These are phyloP conservation scores for Sonneratia alba DNA, from an alignment of 345 rosid species.

Conservation along the genomic window DNA sequence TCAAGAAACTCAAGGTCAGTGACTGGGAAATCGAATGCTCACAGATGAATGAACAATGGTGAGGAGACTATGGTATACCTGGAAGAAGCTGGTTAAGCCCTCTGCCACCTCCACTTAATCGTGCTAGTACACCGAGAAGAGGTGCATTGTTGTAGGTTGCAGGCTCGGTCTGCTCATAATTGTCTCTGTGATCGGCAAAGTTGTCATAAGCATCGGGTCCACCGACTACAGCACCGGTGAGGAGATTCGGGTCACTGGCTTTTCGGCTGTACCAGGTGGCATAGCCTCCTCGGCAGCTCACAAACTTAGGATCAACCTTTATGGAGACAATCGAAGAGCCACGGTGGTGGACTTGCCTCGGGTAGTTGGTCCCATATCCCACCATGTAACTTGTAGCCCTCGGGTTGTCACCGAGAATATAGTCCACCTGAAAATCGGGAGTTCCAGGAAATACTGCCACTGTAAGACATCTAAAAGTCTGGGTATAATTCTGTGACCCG, in stretches of 20 bases:
- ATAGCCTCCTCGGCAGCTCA: slow-evolving; percentile 90
- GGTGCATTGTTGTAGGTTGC: slow-evolving; percentile 99
- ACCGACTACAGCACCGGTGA: slow-evolving; percentile 84
- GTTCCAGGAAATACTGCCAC: not conserved
- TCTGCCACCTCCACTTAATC: slow-evolving; percentile 54
- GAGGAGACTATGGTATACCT: slow-evolving; percentile 27
- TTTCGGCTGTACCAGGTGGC: slow-evolving; percentile 78
- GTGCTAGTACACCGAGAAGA: slow-evolving; percentile 76
- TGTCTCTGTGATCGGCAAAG: slow-evolving; percentile 84
- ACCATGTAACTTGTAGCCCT: slow-evolving; percentile 97
- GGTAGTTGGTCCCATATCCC: slow-evolving; percentile 90
- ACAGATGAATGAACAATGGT: not conserved
- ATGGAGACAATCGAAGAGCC: slow-evolving; percentile 84
- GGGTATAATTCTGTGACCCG: not conserved
- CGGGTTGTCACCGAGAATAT: slow-evolving; percentile 96
- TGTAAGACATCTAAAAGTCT: not conserved
- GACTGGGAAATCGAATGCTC: not conserved
- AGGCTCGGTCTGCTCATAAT: slow-evolving; percentile 97
- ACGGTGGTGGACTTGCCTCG: slow-evolving; percentile 82
- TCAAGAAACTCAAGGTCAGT: not conserved
- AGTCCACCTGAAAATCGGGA: slow-evolving; percentile 49
- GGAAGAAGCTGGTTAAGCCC: slow-evolving; percentile 85
- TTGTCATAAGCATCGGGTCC: slow-evolving; percentile 95
- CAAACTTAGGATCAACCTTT: slow-evolving; percentile 55
- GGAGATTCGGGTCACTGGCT: slow-evolving; percentile 75